Percentiles rank a stretch among this genome's conserved stretches.
Conservation (phyloP, 2,329 filamentous ascomycete species). For the Beauveria rudraprayagi region DNA sequence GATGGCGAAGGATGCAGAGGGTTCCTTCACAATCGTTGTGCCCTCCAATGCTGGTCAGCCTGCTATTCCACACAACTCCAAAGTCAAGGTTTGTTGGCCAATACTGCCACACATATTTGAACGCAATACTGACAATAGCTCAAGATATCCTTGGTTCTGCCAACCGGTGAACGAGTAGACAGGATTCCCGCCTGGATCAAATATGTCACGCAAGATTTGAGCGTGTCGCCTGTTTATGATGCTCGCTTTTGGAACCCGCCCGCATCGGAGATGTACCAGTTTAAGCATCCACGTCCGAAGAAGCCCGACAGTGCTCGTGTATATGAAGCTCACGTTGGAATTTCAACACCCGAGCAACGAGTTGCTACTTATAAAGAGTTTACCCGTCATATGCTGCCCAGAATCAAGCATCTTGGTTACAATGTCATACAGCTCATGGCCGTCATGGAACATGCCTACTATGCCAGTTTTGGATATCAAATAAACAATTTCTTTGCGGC, state of each 20-base stretch:
- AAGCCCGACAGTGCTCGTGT: conserved; percentile 84
- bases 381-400: conserved; percentile 80
- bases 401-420: conserved; percentile 86
- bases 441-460: conserved; percentile 98
- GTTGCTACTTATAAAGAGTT: conserved; percentile 98
- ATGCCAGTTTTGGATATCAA: conserved; percentile 97
- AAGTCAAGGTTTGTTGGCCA: conserved; percentile 68
- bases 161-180: conserved; percentile 73
- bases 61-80: conserved; percentile 85
- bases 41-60: conserved; percentile 65
- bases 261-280: conserved; percentile 63
- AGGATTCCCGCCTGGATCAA: conserved; percentile 94
- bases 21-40: conserved; percentile 77
- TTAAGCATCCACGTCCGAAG: conserved; percentile 74
- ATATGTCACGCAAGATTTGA: conserved; percentile 88
- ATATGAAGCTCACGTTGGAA: conserved; percentile 98
- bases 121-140: background rate
- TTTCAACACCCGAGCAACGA: conserved; percentile 81
- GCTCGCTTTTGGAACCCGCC: conserved; percentile 97
- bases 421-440: conserved; percentile 99
- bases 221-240: conserved; percentile 86
- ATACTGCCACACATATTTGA: background rate
- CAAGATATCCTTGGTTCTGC: conserved; percentile 76
- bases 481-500: conserved; percentile 98
- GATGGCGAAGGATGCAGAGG: conserved; percentile 80